Percentiles rank a stretch among this genome's conserved stretches.
phyloP scores from a whole-genome alignment of 208 protist species.

The Acanthamoeba healyi region DNA sequence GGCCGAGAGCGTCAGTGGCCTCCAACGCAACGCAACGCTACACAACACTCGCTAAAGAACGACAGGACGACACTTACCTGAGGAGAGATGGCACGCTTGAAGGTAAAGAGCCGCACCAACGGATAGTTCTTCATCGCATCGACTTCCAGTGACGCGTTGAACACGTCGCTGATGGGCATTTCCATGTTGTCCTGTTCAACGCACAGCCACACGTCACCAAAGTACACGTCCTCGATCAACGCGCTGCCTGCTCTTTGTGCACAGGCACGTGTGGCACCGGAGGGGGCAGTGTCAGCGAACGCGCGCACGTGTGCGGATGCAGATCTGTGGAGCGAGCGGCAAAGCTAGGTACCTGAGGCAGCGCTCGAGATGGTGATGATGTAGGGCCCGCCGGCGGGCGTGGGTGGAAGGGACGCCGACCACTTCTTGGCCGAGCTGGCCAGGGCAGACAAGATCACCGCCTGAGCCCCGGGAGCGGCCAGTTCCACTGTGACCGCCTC shows the following conservation, averaged over 20 bases:
- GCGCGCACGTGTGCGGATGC: not conserved
- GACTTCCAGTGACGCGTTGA: not conserved
- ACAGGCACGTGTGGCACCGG: not conserved
- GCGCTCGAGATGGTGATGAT: not conserved
- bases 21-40: too few species aligned
- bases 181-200: not conserved
- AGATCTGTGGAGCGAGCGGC: not conserved
- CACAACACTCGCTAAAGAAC: too few species aligned
- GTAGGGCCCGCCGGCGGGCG: not conserved
- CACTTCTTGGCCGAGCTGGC: not conserved
- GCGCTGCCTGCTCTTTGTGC: not conserved
- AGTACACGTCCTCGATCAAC: not conserved
- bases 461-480: not conserved
- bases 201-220: slow-evolving; percentile 28
- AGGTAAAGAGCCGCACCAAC: not conserved
- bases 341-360: not conserved
- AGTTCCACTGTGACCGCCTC: not conserved
- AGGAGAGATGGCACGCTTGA: too few species aligned
- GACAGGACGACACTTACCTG: too few species aligned
- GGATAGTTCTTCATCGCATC: not conserved
- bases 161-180: not conserved
- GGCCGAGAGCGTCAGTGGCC: too few species aligned
- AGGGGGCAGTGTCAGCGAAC: not conserved
- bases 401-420: not conserved
- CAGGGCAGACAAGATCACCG: not conserved